These are phyloP conservation scores for Cairneyella variabilis DNA, from an alignment of 495 filamentous ascomycete species.

Conservation along the genomic window DNA sequence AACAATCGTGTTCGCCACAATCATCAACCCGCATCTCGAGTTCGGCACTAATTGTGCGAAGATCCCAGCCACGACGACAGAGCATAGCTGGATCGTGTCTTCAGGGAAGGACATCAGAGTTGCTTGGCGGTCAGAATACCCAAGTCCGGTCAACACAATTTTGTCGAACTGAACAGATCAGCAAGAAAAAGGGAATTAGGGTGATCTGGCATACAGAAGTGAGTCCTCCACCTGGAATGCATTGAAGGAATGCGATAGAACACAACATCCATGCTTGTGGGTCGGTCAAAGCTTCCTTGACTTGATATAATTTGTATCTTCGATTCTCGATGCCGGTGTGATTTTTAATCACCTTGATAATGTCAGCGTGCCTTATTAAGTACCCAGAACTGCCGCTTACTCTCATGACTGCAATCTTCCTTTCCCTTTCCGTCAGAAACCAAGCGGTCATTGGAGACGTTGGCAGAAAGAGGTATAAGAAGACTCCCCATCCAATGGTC, in stretches of 20 bases:
- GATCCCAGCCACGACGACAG: not conserved
- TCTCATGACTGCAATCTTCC: conserved; percentile 53
- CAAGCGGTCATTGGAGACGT: conserved; percentile 67
- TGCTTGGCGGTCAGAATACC: not conserved
- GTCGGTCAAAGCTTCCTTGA: conserved; percentile 53
- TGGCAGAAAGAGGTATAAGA: conserved; percentile 60
- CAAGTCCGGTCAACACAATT: conserved; percentile 1
- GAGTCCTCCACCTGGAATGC: conserved; percentile 3
- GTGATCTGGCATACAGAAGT: not conserved
- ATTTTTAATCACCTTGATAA: conserved; percentile 33
- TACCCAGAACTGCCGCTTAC: conserved; percentile 39
- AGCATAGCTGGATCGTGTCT: conserved; percentile 1
- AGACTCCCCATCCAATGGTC: conserved; percentile 54
- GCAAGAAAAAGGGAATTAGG: not conserved
- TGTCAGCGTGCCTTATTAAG: not conserved
- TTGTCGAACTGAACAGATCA: conserved; percentile 2
- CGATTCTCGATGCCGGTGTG: conserved; percentile 69
- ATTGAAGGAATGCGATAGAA: conserved; percentile 14
- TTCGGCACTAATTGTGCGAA: not conserved
- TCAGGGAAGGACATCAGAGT: conserved; percentile 1
- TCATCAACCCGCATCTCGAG: conserved; percentile 34
- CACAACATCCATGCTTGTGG: conserved; percentile 49
- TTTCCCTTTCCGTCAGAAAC: conserved; percentile 52
- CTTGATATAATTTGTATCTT: conserved; percentile 61
- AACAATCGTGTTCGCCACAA: conserved; percentile 32